Base-by-base conservation (phyloP, 2,329 filamentous ascomycete species). In the Aspergillus pseudoterreus region DNA sequence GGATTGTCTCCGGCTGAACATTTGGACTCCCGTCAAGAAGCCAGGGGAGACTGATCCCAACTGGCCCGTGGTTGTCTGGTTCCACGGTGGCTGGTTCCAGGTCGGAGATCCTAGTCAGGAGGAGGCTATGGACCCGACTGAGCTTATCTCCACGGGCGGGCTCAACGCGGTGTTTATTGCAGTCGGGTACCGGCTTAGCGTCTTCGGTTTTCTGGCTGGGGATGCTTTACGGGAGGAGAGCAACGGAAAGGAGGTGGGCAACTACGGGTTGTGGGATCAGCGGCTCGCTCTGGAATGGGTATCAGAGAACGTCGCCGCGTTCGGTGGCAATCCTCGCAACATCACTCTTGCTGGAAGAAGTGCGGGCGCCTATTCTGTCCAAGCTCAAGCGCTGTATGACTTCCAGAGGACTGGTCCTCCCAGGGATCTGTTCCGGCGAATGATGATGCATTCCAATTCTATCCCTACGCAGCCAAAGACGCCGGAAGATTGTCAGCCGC, bases 1-100 rank as follows among this genome's bases (percentile, higher is more conserved):
- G 52, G 78, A 80, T 58, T 80, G 78, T 44, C 63, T 80, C 38
- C 72, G 73, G 35, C 64, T 76, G 43, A 80, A 80, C 49, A 71
- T 80, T 52, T 80, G 75, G 75, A 72, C 71, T 0, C 77, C 77
- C 0, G 67, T 71, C 4, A 38, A 60, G 24, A 43, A 57, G 2
- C 46, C 57, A 6, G 21, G 22, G 11, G 33, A 49, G 1, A 46
- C 57, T 2, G 39, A 53, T 8, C 51, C 48, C 22, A 66, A 62
- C 46, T 69, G 64, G 63, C 66, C 66, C 0, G 66, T 69, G 5
- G 61, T 68, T 44, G 57, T 68, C 47, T 62, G 63, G 58, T 64
- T 69, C 30, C 67, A 63, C 52, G 77, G 77, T 9, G 77, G 78
- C 0, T 78, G 75, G 74, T 76, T 78, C 54, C 74, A 78, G 52